A percentile compares a stretch with the other conserved stretches of the same genome.
Evolutionary conservation across 495 filamentous ascomycete genomes (phyloP).

Genomic region (Penicillium malachiteum): DNA sequence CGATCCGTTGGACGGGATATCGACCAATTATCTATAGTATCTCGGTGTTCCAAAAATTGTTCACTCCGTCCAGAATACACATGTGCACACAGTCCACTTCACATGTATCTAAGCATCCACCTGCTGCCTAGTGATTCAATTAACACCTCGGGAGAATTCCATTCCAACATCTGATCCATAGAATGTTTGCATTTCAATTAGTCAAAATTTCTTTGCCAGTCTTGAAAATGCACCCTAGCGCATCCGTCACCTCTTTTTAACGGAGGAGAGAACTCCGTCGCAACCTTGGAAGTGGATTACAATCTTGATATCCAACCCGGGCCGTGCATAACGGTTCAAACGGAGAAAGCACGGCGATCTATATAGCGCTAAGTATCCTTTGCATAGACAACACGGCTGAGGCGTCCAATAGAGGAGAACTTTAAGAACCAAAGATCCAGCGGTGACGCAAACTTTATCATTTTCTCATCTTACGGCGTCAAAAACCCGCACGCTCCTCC

Average conservation of each 20-base stretch:
- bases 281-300: not conserved
- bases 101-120: too few species aligned
- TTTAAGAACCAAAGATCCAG: not conserved
- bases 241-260: not conserved
- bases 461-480: not conserved
- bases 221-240: not conserved
- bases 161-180: too few species aligned
- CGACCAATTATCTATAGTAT: too few species aligned
- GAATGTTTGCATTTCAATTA: not conserved
- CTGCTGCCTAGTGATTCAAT: not conserved
- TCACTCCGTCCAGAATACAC: too few species aligned
- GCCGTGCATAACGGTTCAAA: not conserved
- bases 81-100: too few species aligned
- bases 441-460: conserved; percentile 5
- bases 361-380: not conserved
- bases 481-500: too few species aligned
- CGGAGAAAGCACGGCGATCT: conserved; percentile 3
- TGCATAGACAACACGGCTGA: conserved; percentile 2
- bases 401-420: not conserved
- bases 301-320: not conserved
- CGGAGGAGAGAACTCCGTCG: conserved; percentile 1
- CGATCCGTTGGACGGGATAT: too few species aligned
- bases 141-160: not conserved
- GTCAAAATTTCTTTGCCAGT: too few species aligned
- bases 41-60: too few species aligned